Percentiles rank a stretch among this genome's conserved stretches.
phyloP scores from a whole-genome alignment of 1,284 basidiomycete genomes.

The Mycena citricolor region DNA sequence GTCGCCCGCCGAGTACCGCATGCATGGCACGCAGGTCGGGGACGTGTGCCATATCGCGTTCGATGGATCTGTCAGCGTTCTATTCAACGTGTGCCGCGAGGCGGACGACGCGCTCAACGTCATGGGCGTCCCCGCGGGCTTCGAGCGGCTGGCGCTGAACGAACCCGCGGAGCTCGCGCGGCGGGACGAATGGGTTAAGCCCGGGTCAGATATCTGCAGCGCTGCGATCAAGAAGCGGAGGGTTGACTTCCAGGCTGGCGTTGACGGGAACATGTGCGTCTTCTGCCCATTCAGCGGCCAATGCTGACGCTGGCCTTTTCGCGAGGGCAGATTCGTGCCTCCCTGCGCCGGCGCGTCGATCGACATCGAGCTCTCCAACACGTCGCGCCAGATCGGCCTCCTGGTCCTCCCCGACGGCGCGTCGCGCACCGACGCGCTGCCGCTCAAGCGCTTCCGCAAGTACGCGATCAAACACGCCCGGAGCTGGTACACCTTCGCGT shows the following conservation, averaged over 20 bases:
- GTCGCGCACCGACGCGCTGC: slow-evolving; percentile 4
- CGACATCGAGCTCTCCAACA: slow-evolving; percentile 2
- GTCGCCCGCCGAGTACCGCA: background rate
- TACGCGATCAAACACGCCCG: slow-evolving; percentile 9
- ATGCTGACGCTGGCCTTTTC: background rate
- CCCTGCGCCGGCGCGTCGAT: slow-evolving; percentile 1
- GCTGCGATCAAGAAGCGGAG: slow-evolving; percentile 6
- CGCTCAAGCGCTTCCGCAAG: slow-evolving; percentile 4
- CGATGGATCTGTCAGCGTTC: slow-evolving; percentile 31
- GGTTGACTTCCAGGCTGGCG: slow-evolving; percentile 1
- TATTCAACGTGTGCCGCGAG: slow-evolving; percentile 34
- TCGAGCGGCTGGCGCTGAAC: slow-evolving; percentile 21
- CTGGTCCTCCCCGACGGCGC: slow-evolving; percentile 13
- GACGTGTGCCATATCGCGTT: slow-evolving; percentile 32
- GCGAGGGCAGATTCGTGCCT: slow-evolving; percentile 10
- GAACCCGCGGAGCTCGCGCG: slow-evolving; percentile 5
- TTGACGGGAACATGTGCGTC: slow-evolving; percentile 10
- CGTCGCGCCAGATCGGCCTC: slow-evolving; percentile 4
- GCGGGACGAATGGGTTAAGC: background rate
- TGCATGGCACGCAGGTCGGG: slow-evolving; percentile 20
- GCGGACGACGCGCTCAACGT: slow-evolving; percentile 24
- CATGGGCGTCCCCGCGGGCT: slow-evolving; percentile 27
- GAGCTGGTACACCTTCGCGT: slow-evolving; percentile 12
- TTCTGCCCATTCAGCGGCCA: background rate
- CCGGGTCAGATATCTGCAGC: slow-evolving; percentile 8